These are phyloP conservation scores for Pholiota conissans DNA, from an alignment of 768 basidiomycete genomes.

Conservation along the genomic window DNA sequence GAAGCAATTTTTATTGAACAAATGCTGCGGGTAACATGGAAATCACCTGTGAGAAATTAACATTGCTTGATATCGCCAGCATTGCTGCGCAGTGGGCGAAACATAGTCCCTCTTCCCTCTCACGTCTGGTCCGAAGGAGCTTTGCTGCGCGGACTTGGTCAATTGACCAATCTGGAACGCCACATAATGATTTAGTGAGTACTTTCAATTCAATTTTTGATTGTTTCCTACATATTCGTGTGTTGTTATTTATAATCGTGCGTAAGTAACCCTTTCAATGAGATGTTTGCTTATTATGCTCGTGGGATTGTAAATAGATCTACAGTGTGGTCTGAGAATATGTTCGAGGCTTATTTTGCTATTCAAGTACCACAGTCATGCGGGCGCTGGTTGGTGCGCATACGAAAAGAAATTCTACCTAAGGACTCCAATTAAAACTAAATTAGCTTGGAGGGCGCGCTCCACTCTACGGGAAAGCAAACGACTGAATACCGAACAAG, in stretches of 20 bases:
- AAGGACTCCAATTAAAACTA: not conserved
- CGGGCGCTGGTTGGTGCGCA: not conserved
- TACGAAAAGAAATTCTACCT: not conserved
- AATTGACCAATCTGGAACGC: not conserved
- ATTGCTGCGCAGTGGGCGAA: not conserved
- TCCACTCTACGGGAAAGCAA: not conserved
- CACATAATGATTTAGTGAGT: not conserved
- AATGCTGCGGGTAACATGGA: conserved; percentile 1
- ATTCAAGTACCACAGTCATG: not conserved
- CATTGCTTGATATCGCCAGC: not conserved
- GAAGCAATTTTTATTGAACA: not conserved
- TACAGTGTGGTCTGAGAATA: not conserved
- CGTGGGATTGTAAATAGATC: not conserved
- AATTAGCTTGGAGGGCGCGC: not conserved
- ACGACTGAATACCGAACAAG: not conserved
- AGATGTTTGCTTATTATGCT: not conserved
- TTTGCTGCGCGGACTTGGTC: not conserved
- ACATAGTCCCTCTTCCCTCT: not conserved
- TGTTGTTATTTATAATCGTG: not conserved
- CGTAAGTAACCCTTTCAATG: not conserved
- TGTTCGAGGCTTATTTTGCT: not conserved
- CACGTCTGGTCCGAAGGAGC: not conserved
- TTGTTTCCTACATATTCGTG: no score
- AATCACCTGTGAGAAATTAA: not conserved
- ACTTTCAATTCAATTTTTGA: not conserved